Conservation (phyloP, 2,329 filamentous ascomycete genomes). For the Alternaria arborescens region DNA sequence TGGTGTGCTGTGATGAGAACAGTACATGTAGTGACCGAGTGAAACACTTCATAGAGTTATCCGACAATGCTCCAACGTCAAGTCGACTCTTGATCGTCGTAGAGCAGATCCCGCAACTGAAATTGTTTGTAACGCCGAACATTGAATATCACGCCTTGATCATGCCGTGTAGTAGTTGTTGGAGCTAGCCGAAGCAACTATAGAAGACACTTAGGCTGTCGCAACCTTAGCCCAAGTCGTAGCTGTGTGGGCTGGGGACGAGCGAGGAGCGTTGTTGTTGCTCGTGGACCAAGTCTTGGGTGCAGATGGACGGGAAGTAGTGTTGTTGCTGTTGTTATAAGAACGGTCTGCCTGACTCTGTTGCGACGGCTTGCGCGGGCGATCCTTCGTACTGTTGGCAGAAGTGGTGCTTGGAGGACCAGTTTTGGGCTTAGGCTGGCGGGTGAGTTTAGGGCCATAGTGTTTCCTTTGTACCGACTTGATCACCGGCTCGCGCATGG, state of each 20-base stretch:
- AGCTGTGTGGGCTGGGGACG: conserved; percentile 24
- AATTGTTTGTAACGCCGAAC: not conserved
- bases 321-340: conserved; percentile 27
- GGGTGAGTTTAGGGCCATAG: conserved; percentile 27
- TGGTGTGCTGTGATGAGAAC: conserved; percentile 23
- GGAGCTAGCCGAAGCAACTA: not conserved
- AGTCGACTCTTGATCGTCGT: not conserved
- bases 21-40: conserved; percentile 24
- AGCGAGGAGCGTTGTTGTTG: conserved; percentile 28
- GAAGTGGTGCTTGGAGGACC: conserved; percentile 29
- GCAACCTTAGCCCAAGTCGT: conserved; percentile 39
- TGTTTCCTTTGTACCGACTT: conserved; percentile 42
- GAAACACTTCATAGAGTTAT: conserved; percentile 16
- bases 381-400: conserved; percentile 33
- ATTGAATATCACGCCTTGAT: not conserved
- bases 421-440: conserved; percentile 38
- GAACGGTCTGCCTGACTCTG: conserved; percentile 39
- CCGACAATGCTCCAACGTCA: not conserved
- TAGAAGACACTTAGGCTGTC: conserved; percentile 25
- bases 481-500: conserved; percentile 37
- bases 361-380: conserved; percentile 43
- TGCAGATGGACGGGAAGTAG: conserved; percentile 33
- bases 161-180: not conserved
- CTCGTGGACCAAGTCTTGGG: conserved; percentile 38
- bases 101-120: conserved; percentile 15